Evolutionary conservation across 73 alveolate species (phyloP).

Genomic region (Urostyla sp.): DNA sequence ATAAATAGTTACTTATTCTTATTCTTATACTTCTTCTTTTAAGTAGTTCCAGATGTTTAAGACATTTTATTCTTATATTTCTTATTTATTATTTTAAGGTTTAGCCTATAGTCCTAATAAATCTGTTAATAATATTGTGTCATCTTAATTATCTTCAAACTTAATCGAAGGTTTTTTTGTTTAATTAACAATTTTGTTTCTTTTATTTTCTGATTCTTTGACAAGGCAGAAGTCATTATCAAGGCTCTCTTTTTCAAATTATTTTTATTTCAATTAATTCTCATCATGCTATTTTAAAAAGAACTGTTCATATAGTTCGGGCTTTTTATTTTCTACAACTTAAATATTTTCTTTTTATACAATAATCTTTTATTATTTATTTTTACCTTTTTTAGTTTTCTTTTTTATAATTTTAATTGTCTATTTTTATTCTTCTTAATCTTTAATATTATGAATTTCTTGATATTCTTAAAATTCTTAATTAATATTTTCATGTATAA

Average conservation of each 20-base stretch:
- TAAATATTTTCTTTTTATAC: neutral
- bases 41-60: neutral
- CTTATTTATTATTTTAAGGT: neutral
- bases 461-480: neutral
- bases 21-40: neutral
- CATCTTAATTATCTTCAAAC: neutral
- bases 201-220: slow-evolving; percentile 12
- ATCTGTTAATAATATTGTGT: slow-evolving; percentile 7
- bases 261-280: neutral
- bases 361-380: neutral
- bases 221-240: slow-evolving; percentile 39
- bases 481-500: neutral
- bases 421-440: neutral
- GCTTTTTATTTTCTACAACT: neutral
- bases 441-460: neutral
- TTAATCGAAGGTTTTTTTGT: neutral
- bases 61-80: neutral
- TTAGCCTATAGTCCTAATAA: neutral
- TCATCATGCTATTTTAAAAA: slow-evolving; percentile 31
- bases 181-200: neutral
- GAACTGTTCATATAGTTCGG: slow-evolving; percentile 8
- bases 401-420: neutral
- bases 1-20: neutral
- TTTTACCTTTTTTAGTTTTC: slow-evolving; percentile 4
- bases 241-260: slow-evolving; percentile 32